phyloP scores from a whole-genome alignment of 2,329 filamentous ascomycete species.

The Bisporella sp. region DNA sequence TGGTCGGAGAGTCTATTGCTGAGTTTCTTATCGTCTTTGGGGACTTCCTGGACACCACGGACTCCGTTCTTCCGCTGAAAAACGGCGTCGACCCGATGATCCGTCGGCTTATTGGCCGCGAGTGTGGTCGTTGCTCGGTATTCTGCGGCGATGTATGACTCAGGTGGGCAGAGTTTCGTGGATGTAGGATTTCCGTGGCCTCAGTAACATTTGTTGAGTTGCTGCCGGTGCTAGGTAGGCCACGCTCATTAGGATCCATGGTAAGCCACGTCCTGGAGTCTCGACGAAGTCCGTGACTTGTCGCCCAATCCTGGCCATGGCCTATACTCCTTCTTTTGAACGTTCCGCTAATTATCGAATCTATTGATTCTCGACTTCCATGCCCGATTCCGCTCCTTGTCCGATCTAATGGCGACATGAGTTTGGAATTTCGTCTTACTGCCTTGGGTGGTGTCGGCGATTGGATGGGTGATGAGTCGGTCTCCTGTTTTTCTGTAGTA shows the following conservation, averaged over 20 bases:
- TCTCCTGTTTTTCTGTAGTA: slow-evolving; percentile 3
- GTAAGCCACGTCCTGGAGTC: slow-evolving; percentile 20
- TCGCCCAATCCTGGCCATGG: slow-evolving; percentile 17
- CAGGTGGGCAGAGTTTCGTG: slow-evolving; percentile 1
- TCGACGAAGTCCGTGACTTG: slow-evolving; percentile 6
- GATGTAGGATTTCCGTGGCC: slow-evolving; percentile 12
- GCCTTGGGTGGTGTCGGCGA: slow-evolving; percentile 5
- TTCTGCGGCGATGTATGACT: slow-evolving; percentile 7
- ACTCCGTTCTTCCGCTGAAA: slow-evolving; percentile 14
- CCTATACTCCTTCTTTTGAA: slow-evolving; percentile 17
- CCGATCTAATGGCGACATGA: slow-evolving; percentile 9
- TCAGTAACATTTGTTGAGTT: slow-evolving; percentile 13
- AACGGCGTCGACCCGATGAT: slow-evolving; percentile 21
- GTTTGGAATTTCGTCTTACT: slow-evolving; percentile 13
- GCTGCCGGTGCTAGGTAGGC: slow-evolving; percentile 11
- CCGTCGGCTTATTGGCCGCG: slow-evolving; percentile 18
- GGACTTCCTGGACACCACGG: slow-evolving; percentile 10
- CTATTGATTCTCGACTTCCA: slow-evolving; percentile 14
- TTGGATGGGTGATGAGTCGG: slow-evolving; percentile 1
- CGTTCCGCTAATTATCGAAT: slow-evolving; percentile 7
- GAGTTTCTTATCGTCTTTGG: slow-evolving; percentile 9
- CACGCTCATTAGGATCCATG: slow-evolving; percentile 7
- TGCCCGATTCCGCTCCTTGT: slow-evolving; percentile 18
- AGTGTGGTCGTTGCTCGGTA: slow-evolving; percentile 8
- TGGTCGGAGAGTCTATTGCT: slow-evolving; percentile 14